phyloP scores from a whole-genome alignment of 352 stramenopile species.

The Blastocystis sp. region DNA sequence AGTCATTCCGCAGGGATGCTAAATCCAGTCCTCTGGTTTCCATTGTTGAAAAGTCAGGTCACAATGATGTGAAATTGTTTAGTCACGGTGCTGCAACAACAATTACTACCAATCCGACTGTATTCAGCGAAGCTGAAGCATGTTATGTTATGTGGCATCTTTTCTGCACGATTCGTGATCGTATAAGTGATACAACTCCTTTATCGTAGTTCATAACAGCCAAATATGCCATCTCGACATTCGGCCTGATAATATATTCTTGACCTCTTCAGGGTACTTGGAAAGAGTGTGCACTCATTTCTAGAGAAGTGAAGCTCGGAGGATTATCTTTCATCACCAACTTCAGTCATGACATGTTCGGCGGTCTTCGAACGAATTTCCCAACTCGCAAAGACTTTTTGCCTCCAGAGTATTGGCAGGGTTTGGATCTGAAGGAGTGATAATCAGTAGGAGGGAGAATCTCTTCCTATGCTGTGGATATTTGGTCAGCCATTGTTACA shows the following conservation, averaged over 20 bases:
- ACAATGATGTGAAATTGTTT: not conserved
- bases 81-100: too few relatives aligned
- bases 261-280: constrained; percentile 3
- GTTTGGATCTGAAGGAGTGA: not conserved
- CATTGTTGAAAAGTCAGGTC: not conserved
- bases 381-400: constrained; percentile 49
- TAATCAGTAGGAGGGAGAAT: not conserved
- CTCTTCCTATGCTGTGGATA: constrained; percentile 43
- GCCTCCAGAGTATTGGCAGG: constrained; percentile 47
- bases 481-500: constrained; percentile 30
- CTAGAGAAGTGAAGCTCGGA: constrained; percentile 37
- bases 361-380: constrained; percentile 19
- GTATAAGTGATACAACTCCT: not conserved
- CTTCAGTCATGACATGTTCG: constrained; percentile 22
- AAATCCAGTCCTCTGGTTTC: not conserved
- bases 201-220: constrained; percentile 13
- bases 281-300: not conserved
- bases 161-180: constrained; percentile 6
- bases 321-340: constrained; percentile 32
- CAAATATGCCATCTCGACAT: constrained; percentile 49
- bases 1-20: not conserved
- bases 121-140: constrained; percentile 40
- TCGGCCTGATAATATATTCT: constrained; percentile 29
- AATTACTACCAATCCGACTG: not conserved
- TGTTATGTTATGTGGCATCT: constrained; percentile 39